These are phyloP conservation scores for Dicorynia guianensis DNA, from an alignment of 306 rosid species.

Conservation along the genomic window DNA sequence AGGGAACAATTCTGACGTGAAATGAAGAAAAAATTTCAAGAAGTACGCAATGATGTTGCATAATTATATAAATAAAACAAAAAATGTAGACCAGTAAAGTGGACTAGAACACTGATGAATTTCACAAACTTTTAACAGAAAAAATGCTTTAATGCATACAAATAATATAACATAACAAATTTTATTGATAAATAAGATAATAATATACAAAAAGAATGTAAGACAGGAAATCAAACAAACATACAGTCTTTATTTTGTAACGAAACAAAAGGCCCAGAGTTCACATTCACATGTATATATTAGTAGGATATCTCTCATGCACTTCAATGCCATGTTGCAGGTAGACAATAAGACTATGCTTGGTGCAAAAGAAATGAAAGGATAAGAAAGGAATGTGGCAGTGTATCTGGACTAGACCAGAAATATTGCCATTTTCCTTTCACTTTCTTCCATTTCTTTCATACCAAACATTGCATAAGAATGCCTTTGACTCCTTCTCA, in stretches of 20 bases:
- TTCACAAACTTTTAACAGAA: conserved; percentile 26
- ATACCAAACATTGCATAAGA: too few relatives aligned
- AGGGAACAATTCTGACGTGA: conserved; percentile 13
- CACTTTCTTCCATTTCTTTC: too few relatives aligned
- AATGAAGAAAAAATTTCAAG: neutral
- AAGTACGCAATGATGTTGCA: neutral
- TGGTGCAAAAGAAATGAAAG: neutral
- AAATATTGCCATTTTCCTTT: too few relatives aligned
- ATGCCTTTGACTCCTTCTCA: too few relatives aligned
- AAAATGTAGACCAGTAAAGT: conserved; percentile 13
- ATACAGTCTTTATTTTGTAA: neutral
- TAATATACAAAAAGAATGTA: conserved; percentile 14
- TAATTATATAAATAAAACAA: conserved; percentile 6
- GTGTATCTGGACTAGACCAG: too few relatives aligned
- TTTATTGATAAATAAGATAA: conserved; percentile 12
- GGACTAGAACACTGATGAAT: conserved; percentile 20
- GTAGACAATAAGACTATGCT: conserved; percentile 8
- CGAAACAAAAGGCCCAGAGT: conserved; percentile 28
- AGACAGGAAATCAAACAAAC: conserved; percentile 28
- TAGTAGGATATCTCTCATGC: neutral
- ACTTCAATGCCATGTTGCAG: conserved; percentile 4
- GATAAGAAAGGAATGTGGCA: too few relatives aligned
- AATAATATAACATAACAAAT: conserved; percentile 8
- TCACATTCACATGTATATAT: conserved; percentile 15
- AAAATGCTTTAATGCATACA: conserved; percentile 1